Percentiles rank a stretch among this genome's conserved stretches.
These are phyloP conservation scores for Prosopis cineraria DNA, from an alignment of 306 rosid species.

Conservation along the genomic window DNA sequence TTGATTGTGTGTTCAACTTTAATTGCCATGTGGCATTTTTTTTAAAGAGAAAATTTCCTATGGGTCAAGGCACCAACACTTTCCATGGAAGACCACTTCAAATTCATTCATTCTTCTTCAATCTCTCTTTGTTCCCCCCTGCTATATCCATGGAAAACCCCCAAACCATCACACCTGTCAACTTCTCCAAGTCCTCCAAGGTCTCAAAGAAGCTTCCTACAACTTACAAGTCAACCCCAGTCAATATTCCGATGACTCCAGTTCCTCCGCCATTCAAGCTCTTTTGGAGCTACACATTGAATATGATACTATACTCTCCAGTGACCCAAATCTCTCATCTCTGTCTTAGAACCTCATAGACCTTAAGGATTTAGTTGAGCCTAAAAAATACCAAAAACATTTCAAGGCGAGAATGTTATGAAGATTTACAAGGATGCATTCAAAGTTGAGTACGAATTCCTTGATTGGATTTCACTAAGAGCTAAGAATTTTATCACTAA, in stretches of 20 bases:
- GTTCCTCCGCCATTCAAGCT: constrained; percentile 74
- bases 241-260: constrained; percentile 44
- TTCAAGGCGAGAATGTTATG: no score
- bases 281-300: constrained; percentile 71
- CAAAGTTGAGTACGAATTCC: no score
- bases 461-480: no score
- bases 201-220: constrained; percentile 79
- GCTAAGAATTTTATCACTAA: no score
- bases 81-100: no score
- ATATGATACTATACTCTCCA: constrained; percentile 64
- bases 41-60: no score
- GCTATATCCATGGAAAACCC: constrained; percentile 47
- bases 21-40: no score
- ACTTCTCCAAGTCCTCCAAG: constrained; percentile 69
- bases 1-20: no score
- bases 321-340: constrained; percentile 50
- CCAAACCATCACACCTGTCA: constrained; percentile 40
- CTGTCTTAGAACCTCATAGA: constrained; percentile 59
- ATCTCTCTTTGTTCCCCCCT: not conserved
- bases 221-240: constrained; percentile 56
- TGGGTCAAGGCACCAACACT: no score
- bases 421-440: no score
- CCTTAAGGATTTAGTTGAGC: constrained; percentile 57
- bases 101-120: not conserved
- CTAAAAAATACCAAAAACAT: no score